Percentiles rank a stretch among this genome's conserved stretches.
phyloP scores from a whole-genome alignment of 2,329 filamentous ascomycete species.

The Dactylonectria estremocensis region DNA sequence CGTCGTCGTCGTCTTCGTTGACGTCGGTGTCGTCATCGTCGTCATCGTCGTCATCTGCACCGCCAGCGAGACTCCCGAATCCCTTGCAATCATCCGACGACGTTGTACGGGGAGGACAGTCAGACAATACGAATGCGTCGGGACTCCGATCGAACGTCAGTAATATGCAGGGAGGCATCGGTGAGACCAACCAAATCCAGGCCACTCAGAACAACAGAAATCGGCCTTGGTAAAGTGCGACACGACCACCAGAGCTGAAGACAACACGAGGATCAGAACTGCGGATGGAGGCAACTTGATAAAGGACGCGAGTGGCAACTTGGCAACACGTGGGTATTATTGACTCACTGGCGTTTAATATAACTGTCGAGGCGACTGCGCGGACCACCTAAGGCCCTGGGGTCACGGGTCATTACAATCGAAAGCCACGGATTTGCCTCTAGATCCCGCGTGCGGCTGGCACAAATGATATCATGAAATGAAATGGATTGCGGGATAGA shows the following conservation, averaged over 20 bases:
- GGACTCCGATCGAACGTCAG: constrained; percentile 7
- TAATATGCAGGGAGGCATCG: constrained; percentile 1
- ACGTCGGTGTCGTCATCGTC: no score
- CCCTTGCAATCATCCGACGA: constrained; percentile 30
- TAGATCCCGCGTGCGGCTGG: background rate
- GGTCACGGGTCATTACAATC: background rate
- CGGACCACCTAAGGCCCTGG: background rate
- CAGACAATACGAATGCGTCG: constrained; percentile 22
- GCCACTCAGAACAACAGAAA: constrained; percentile 27
- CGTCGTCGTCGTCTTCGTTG: background rate
- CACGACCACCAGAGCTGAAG: background rate
- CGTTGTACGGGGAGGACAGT: constrained; percentile 17
- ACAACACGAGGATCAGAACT: background rate
- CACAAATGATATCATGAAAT: constrained; percentile 14
- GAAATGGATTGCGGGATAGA: constrained; percentile 28
- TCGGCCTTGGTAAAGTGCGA: constrained; percentile 36
- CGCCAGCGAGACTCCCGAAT: constrained; percentile 16
- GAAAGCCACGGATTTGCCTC: constrained; percentile 21
- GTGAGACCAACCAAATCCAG: constrained; percentile 7
- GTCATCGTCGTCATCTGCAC: background rate
- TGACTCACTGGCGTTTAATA: background rate
- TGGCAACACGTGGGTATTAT: background rate
- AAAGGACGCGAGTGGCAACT: background rate
- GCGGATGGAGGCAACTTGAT: background rate
- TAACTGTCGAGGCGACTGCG: background rate